Conservation (phyloP, 345 rosid genomes). For the Eucalyptus lansdowneana region DNA sequence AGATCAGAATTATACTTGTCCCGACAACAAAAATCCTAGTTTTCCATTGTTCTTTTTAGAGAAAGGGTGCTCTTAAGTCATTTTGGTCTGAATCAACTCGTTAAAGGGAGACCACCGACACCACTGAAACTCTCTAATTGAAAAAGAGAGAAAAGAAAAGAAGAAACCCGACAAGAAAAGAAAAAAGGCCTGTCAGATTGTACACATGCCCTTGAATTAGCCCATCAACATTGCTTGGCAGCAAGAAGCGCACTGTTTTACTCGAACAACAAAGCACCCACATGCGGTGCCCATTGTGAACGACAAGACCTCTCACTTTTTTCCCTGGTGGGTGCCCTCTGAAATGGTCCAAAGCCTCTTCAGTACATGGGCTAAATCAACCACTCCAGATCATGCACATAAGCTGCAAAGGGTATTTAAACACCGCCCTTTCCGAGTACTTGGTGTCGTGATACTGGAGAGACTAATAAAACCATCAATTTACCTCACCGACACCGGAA, state of each 20-base stretch:
- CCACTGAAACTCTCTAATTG: background rate
- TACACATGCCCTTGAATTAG: background rate
- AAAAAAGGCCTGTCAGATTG: background rate
- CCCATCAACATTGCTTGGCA: background rate
- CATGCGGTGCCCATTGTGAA: background rate
- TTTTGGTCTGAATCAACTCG: background rate
- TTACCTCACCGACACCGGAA: background rate
- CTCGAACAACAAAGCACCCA: background rate
- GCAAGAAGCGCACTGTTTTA: background rate
- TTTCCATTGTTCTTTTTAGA: background rate
- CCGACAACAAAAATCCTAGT: background rate
- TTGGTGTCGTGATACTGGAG: background rate
- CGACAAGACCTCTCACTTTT: background rate
- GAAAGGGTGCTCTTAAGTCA: background rate
- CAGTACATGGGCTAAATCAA: background rate
- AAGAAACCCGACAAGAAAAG: background rate
- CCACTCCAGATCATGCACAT: background rate
- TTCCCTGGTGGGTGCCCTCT: background rate
- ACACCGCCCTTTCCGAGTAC: background rate
- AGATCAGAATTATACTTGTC: background rate
- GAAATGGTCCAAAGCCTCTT: background rate
- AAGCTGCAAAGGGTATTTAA: background rate
- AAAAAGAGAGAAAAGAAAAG: background rate
- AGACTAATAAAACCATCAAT: background rate
- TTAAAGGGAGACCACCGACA: background rate